Conservation (phyloP, 441 rosid genomes). For the Macaranga tanarius region DNA sequence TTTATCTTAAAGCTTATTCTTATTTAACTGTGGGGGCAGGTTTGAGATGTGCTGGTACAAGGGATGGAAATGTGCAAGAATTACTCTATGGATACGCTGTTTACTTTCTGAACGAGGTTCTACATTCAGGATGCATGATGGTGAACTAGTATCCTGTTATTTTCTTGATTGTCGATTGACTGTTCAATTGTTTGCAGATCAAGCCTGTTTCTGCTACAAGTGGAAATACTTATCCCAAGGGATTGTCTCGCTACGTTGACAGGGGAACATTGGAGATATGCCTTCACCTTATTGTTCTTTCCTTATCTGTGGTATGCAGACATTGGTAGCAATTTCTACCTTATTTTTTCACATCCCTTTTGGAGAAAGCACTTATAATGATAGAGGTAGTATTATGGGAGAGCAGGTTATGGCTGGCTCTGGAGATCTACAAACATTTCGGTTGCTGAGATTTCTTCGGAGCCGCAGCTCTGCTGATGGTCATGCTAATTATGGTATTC, state of each 20-base stretch:
- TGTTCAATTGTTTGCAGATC: conserved; percentile 55
- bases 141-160: conserved; percentile 15
- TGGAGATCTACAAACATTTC: conserved; percentile 84
- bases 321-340: conserved; percentile 17
- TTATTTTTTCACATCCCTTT: conserved; percentile 6
- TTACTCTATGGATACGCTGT: conserved; percentile 78
- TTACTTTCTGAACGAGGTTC: conserved; percentile 89
- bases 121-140: conserved; percentile 26
- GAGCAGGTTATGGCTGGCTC: conserved; percentile 97
- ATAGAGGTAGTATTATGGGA: conserved; percentile 18
- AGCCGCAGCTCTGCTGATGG: conserved; percentile 79
- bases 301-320: conserved; percentile 78
- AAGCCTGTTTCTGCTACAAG: conserved; percentile 67
- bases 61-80: conserved; percentile 86
- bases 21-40: conserved; percentile 50
- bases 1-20: conserved; percentile 11
- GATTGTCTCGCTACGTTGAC: conserved; percentile 78
- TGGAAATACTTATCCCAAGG: conserved; percentile 62
- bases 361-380: conserved; percentile 17
- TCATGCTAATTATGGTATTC: conserved; percentile 87
- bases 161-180: conserved; percentile 23
- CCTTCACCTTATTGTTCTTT: conserved; percentile 85
- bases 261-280: conserved; percentile 93
- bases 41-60: conserved; percentile 90
- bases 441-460: conserved; percentile 85